phyloP scores from a whole-genome alignment of 306 rosid species.

The Fragaria ananassa region DNA sequence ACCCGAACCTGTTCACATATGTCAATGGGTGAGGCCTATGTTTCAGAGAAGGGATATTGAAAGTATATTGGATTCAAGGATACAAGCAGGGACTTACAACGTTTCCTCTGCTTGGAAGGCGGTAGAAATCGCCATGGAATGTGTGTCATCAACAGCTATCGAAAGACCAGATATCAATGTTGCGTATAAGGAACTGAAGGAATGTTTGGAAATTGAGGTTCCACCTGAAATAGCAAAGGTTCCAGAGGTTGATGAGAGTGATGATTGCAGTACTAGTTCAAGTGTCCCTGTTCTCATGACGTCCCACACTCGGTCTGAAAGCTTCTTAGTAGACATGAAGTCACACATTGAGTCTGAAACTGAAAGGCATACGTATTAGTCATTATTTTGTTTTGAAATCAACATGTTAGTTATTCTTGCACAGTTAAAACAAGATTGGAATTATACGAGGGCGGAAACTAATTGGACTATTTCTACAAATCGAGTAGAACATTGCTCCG shows the following conservation, averaged over 20 bases:
- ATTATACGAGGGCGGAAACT: background rate
- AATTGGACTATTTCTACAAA: background rate
- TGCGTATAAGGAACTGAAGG: constrained; percentile 18
- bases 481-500: no score
- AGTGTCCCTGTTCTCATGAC: background rate
- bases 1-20: constrained; percentile 1
- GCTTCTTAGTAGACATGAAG: background rate
- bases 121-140: constrained; percentile 21
- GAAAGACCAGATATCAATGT: constrained; percentile 24
- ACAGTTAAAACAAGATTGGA: background rate
- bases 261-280: background rate
- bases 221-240: background rate
- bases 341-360: background rate
- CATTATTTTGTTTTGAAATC: background rate
- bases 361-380: background rate
- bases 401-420: background rate
- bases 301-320: background rate
- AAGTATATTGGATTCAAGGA: constrained; percentile 27
- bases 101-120: constrained; percentile 16
- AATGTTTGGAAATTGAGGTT: constrained; percentile 23
- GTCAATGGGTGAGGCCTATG: constrained; percentile 21
- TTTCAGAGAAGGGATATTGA: constrained; percentile 17
- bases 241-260: background rate
- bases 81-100: constrained; percentile 8
- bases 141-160: constrained; percentile 3